A percentile compares a stretch with the other conserved stretches of the same genome.
phyloP scores from a whole-genome alignment of 192 early-diverging fungal species.

The Umbelopsis ramanniana region DNA sequence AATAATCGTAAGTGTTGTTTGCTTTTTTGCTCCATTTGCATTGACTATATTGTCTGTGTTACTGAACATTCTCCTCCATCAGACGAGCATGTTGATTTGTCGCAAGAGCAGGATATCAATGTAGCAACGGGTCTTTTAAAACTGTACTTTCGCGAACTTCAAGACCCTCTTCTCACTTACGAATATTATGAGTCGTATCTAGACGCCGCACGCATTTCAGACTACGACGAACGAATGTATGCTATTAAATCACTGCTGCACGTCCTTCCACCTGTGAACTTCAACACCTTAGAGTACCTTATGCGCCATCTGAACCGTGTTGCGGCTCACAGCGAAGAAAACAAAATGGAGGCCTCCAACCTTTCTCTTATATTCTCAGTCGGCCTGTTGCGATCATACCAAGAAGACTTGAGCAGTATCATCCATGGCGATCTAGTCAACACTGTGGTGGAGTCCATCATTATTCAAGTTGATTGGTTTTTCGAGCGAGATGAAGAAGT shows the following conservation, averaged over 20 bases:
- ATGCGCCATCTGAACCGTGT: constrained; percentile 72
- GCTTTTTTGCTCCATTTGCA: neutral
- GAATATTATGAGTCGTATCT: constrained; percentile 73
- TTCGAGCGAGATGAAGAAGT: constrained; percentile 53
- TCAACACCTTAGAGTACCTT: constrained; percentile 61
- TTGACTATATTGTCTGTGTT: neutral
- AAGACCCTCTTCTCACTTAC: constrained; percentile 71
- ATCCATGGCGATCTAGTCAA: constrained; percentile 72
- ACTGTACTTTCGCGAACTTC: constrained; percentile 75
- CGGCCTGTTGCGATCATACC: constrained; percentile 66
- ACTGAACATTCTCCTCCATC: neutral
- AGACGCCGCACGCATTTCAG: constrained; percentile 62
- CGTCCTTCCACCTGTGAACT: constrained; percentile 62
- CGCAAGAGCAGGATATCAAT: constrained; percentile 70
- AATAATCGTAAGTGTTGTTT: constrained; percentile 49
- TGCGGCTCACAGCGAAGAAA: constrained; percentile 63
- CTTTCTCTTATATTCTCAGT: constrained; percentile 89
- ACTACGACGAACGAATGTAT: constrained; percentile 73
- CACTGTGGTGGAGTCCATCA: constrained; percentile 70
- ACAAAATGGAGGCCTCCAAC: constrained; percentile 93
- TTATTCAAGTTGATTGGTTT: constrained; percentile 68
- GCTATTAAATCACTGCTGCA: constrained; percentile 71
- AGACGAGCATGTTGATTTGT: constrained; percentile 46
- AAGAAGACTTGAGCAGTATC: constrained; percentile 62
- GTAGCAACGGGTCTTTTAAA: constrained; percentile 72